Percentiles rank a stretch among this genome's conserved stretches.
Conservation (phyloP, 495 filamentous ascomycete genomes). For the Collariella sp. region DNA sequence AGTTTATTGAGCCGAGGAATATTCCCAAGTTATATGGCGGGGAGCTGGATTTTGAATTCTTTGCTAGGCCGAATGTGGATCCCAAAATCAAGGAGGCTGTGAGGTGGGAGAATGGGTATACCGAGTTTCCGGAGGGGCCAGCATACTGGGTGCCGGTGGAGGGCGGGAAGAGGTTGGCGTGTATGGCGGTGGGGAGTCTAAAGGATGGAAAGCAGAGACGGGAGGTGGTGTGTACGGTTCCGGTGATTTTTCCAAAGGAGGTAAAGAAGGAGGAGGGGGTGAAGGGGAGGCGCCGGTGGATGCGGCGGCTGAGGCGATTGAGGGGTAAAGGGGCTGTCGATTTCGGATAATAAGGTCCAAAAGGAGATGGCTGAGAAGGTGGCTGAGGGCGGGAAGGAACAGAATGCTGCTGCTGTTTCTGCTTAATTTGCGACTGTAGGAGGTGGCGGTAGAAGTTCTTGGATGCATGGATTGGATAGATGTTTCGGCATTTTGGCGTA, state of each 20-base stretch:
- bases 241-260: conserved; percentile 23
- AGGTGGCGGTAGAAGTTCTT: not conserved
- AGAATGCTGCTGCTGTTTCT: conserved; percentile 1
- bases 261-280: conserved; percentile 2
- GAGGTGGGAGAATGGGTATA: conserved; percentile 38
- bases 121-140: conserved; percentile 41
- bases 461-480: not conserved
- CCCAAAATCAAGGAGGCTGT: conserved; percentile 46
- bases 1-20: conserved; percentile 70
- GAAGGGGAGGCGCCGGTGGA: not conserved
- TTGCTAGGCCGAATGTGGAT: conserved; percentile 62
- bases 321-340: conserved; percentile 14
- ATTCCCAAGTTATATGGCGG: conserved; percentile 83
- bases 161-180: conserved; percentile 34
- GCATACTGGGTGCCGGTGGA: conserved; percentile 40
- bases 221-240: conserved; percentile 38
- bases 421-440: not conserved
- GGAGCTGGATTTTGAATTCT: conserved; percentile 70
- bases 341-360: conserved; percentile 7
- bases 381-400: conserved; percentile 4
- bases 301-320: conserved; percentile 8
- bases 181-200: conserved; percentile 39
- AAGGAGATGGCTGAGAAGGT: conserved; percentile 22
- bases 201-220: conserved; percentile 27
- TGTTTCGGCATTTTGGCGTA: not conserved